These are phyloP conservation scores for Centella asiatica DNA, from an alignment of 129 eudicot species.

Conservation along the genomic window DNA sequence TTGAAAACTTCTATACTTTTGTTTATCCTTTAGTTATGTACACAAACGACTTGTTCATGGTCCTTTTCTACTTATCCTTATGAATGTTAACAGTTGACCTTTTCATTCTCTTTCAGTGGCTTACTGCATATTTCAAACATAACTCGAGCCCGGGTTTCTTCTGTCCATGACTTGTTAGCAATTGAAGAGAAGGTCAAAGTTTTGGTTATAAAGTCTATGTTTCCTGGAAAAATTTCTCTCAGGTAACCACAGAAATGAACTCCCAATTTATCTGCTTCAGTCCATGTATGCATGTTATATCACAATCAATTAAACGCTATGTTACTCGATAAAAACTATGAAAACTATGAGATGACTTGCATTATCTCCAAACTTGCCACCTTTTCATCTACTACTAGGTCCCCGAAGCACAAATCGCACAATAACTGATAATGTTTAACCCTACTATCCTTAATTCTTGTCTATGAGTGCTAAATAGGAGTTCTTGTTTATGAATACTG, in stretches of 20 bases:
- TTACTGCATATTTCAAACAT: constrained; percentile 83
- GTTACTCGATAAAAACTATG: not conserved
- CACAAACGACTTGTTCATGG: not conserved
- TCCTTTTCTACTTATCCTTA: not conserved
- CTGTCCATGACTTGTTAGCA: constrained; percentile 48
- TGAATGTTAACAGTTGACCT: not conserved
- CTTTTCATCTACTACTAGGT: no score
- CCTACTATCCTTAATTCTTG: no score
- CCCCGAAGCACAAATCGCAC: no score
- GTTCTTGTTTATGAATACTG: no score
- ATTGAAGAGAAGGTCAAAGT: constrained; percentile 81
- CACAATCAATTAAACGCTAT: not conserved
- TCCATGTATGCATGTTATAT: not conserved
- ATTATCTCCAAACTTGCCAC: not conserved
- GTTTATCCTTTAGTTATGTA: not conserved
- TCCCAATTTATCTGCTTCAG: not conserved
- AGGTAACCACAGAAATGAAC: constrained; percentile 35
- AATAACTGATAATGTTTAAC: no score
- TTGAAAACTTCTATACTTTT: not conserved
- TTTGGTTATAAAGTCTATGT: constrained; percentile 72
- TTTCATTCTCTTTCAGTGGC: constrained; percentile 14
- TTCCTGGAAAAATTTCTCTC: constrained; percentile 82
- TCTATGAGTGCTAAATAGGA: no score
- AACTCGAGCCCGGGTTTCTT: constrained; percentile 42
- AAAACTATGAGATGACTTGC: constrained; percentile 2